Percentiles rank a stretch among this genome's conserved stretches.
Conservation (phyloP, 2,329 filamentous ascomycete genomes). For the Aspergillus clavatus region DNA sequence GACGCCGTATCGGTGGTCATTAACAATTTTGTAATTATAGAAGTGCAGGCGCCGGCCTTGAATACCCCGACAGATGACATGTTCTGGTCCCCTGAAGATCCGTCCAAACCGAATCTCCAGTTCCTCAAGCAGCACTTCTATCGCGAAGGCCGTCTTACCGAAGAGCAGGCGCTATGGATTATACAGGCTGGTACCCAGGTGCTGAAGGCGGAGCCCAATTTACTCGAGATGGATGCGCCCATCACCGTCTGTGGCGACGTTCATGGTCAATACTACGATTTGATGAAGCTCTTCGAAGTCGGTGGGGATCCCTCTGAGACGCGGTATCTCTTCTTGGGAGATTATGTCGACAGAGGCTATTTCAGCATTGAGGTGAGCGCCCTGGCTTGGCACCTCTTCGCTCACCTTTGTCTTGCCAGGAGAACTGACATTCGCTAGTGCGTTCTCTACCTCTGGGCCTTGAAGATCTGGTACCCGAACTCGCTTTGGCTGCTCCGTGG, state of each 20-base stretch:
- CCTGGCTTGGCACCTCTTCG: background rate
- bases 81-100: conserved; percentile 84
- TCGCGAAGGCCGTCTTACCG: conserved; percentile 90
- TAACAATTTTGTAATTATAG: conserved; percentile 46
- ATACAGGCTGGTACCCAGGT: conserved; percentile 82
- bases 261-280: conserved; percentile 96
- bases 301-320: conserved; percentile 96
- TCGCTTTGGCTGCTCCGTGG: conserved; percentile 94
- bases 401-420: background rate
- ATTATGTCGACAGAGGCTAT: conserved; percentile 97
- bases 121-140: conserved; percentile 99
- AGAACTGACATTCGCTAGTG: conserved; percentile 52
- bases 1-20: conserved; percentile 2
- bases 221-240: conserved; percentile 98
- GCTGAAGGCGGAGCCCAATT: conserved; percentile 83
- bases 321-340: conserved; percentile 91
- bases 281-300: conserved; percentile 99
- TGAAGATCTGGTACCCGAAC: conserved; percentile 99
- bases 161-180: conserved; percentile 97
- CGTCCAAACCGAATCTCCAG: conserved; percentile 80
- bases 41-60: conserved; percentile 96
- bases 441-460: conserved; percentile 92
- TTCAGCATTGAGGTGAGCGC: conserved; percentile 82
- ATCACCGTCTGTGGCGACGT: conserved; percentile 99
- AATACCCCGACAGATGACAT: conserved; percentile 87